Percentiles rank a stretch among this genome's conserved stretches.
Conservation (phyloP, 371 early-diverging fungal genomes). For the Nematocida homosporus region DNA sequence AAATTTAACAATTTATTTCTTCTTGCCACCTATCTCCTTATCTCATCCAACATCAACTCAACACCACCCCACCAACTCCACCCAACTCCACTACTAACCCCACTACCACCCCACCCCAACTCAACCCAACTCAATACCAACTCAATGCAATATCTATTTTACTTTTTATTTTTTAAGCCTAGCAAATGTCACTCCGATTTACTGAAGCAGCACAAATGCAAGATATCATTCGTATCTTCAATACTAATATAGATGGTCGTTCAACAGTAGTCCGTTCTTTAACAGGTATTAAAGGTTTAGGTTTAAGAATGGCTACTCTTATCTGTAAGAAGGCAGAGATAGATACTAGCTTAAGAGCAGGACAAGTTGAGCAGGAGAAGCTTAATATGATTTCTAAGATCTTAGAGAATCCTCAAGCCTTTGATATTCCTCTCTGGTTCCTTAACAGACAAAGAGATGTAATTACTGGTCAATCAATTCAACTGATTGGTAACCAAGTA, state of each 20-base stretch:
- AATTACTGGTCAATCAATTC: slow-evolving; percentile 81
- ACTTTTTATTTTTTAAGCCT: slow-evolving; percentile 32
- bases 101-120: too few species aligned
- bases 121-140: too few species aligned
- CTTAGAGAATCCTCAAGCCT: slow-evolving; percentile 81
- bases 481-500: slow-evolving; percentile 83
- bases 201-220: slow-evolving; percentile 71
- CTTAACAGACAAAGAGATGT: slow-evolving; percentile 94
- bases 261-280: slow-evolving; percentile 86
- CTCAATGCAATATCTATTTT: slow-evolving; percentile 23
- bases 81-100: too few species aligned
- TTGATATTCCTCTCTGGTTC: slow-evolving; percentile 94
- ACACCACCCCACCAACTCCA: too few species aligned
- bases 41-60: too few species aligned
- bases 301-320: slow-evolving; percentile 90
- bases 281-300: slow-evolving; percentile 93
- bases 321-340: slow-evolving; percentile 95
- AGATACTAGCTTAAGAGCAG: slow-evolving; percentile 86
- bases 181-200: slow-evolving; percentile 52
- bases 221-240: slow-evolving; percentile 95
- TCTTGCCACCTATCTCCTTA: too few species aligned
- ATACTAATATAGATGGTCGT: slow-evolving; percentile 98
- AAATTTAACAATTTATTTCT: too few species aligned
- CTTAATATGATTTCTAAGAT: slow-evolving; percentile 79
- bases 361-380: slow-evolving; percentile 86